These are phyloP conservation scores for Rhizopogon roseolus DNA, from an alignment of 768 basidiomycete genomes.

Conservation along the genomic window DNA sequence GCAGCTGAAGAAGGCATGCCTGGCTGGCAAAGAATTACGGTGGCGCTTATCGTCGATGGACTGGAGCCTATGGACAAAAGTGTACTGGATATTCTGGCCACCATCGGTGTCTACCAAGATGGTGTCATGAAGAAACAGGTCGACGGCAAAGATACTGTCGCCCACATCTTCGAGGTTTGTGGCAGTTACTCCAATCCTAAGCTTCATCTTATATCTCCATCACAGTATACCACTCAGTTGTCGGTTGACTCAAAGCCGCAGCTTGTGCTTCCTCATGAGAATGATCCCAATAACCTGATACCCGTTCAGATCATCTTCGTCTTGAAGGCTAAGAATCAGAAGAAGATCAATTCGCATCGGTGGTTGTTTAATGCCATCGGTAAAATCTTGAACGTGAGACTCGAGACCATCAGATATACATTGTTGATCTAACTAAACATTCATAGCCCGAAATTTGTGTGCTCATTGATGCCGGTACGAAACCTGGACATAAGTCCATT, in stretches of 20 bases:
- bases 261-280: constrained; percentile 83
- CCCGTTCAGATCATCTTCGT: constrained; percentile 91
- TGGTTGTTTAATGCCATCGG: constrained; percentile 97
- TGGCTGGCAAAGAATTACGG: constrained; percentile 88
- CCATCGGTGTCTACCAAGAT: constrained; percentile 91
- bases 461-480: constrained; percentile 92
- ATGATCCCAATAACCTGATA: constrained; percentile 88
- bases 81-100: constrained; percentile 83
- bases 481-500: constrained; percentile 93
- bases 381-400: constrained; percentile 61
- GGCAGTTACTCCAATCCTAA: background rate
- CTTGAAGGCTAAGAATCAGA: constrained; percentile 90
- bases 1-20: constrained; percentile 80
- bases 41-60: constrained; percentile 89
- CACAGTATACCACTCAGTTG: constrained; percentile 92
- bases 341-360: constrained; percentile 94
- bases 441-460: constrained; percentile 85
- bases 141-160: constrained; percentile 84
- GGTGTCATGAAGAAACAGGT: constrained; percentile 93
- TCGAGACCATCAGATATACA: constrained; percentile 22
- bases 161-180: constrained; percentile 89
- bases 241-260: constrained; percentile 90
- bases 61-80: constrained; percentile 95
- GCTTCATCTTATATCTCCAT: constrained; percentile 2
- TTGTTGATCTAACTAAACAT: background rate